phyloP scores from a whole-genome alignment of 78 protist species.

The Dictyostelium firmibasis region DNA sequence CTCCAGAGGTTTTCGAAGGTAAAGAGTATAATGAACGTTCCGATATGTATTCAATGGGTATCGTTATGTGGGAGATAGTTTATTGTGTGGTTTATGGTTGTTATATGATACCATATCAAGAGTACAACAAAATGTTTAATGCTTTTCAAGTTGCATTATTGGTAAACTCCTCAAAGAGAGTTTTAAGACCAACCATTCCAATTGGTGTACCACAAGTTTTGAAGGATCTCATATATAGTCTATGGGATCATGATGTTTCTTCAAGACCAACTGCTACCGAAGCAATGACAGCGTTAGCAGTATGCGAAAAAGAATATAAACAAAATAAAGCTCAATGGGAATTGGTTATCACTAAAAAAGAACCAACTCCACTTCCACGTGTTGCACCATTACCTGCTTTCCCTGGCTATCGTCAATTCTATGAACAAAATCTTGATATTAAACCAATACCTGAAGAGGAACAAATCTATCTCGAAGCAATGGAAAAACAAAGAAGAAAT shows the following conservation, averaged over 20 bases:
- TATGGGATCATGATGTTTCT: constrained; percentile 57
- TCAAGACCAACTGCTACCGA: constrained; percentile 58
- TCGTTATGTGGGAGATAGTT: constrained; percentile 78
- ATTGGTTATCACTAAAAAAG: background rate
- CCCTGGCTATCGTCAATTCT: background rate
- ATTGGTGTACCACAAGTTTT: constrained; percentile 15
- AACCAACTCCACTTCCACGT: background rate
- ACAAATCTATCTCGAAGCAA: background rate
- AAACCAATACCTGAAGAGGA: background rate
- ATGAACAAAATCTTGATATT: background rate
- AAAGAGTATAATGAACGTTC: constrained; percentile 47
- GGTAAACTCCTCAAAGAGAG: constrained; percentile 18
- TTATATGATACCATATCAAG: constrained; percentile 79
- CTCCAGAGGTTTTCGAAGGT: constrained; percentile 82
- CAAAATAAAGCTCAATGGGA: constrained; percentile 31
- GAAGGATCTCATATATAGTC: background rate
- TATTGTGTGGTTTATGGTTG: constrained; percentile 35
- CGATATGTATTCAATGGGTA: constrained; percentile 75
- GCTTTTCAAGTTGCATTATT: constrained; percentile 74
- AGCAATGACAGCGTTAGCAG: constrained; percentile 16
- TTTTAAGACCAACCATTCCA: constrained; percentile 82
- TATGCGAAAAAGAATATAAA: constrained; percentile 22
- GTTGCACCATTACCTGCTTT: background rate
- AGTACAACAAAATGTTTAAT: constrained; percentile 41
- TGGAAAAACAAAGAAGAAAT: constrained; percentile 5